Evolutionary conservation across 1,284 basidiomycete species (phyloP), one percentile per base, ranked within the genome.

Genomic region (Somion occarium): DNA sequence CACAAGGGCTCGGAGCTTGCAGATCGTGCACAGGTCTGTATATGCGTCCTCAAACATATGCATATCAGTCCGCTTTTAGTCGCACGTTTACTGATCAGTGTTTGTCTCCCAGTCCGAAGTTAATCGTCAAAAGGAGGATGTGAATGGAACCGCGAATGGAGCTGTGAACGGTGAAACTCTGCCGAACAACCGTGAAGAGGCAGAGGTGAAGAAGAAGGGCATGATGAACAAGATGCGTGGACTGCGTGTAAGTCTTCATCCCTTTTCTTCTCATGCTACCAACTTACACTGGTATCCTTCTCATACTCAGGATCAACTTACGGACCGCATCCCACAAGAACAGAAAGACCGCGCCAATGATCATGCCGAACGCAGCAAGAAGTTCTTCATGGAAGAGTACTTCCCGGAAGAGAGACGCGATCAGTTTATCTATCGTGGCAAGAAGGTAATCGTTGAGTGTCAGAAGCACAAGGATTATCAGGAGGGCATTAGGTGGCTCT

Each of bases 381-480:
- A 82, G 46, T 90, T 91, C 68, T 64, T 93, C 53, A 72, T 72
- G 20, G 85, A 88, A 54, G 86, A 95, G 39, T 88, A 88, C 65
- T 93, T 96, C 78, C 92, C 92, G 9, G 76, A 90, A 64, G 91
- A 93, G 71, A 76, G 92, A 26, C 78, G 91, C 20, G 88, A 94
- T 51, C 86, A 85, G 60, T 91, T 88, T 68, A 83, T 91, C 62
- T 91, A 81, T 69, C 79, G 89, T 11, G 74, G 79, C 26, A 91
- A 91, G 74, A 92, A 90, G 78, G 82, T 78, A 25, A 81, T 97
- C 55, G 78, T 94, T 53, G 95, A 98, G 69, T 93, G 91, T 69
- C 95, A 98, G 73, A 84, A 88, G 64, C 92, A 96, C 71, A 79
- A 85, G 53, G 90, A 96, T 64, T 98, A 97, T 71, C 90, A 94